A percentile compares a stretch with the other conserved stretches of the same genome.
These are phyloP conservation scores for Penicillium paradoxum DNA, from an alignment of 495 filamentous ascomycete genomes.

Conservation along the genomic window DNA sequence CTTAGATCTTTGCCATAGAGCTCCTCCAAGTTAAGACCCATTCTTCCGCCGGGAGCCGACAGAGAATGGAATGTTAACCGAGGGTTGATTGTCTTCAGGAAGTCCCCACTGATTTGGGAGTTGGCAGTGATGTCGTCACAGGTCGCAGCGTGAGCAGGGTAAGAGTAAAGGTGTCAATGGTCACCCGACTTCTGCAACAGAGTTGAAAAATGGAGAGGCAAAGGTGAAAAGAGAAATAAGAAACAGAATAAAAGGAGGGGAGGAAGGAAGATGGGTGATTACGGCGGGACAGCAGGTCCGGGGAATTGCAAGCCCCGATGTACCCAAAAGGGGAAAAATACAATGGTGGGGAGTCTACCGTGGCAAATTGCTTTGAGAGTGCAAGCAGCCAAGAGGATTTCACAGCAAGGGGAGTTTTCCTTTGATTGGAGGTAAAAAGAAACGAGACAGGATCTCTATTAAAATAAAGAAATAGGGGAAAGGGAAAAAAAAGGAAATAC, in stretches of 20 bases:
- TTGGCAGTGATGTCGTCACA: conserved; percentile 30
- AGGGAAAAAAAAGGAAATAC: too few species aligned
- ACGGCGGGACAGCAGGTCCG: conserved; percentile 30
- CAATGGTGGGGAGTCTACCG: conserved; percentile 26
- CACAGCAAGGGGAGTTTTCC: not conserved
- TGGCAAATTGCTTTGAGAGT: conserved; percentile 27
- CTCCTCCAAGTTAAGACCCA: conserved; percentile 64
- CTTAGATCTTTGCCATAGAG: conserved; percentile 58
- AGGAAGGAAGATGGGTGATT: conserved; percentile 24
- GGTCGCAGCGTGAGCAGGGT: conserved; percentile 24
- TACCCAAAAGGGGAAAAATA: conserved; percentile 23
- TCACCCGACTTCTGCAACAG: conserved; percentile 26
- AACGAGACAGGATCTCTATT: not conserved
- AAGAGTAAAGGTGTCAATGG: conserved; percentile 8
- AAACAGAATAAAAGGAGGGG: conserved; percentile 25
- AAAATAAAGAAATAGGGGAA: too few species aligned
- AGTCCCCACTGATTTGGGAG: conserved; percentile 21
- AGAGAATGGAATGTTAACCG: conserved; percentile 35
- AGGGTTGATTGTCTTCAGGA: conserved; percentile 9
- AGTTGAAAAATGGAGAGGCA: conserved; percentile 17
- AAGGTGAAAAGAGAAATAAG: conserved; percentile 17
- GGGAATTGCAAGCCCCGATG: conserved; percentile 23
- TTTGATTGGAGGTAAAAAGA: not conserved
- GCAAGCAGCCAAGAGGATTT: conserved; percentile 1
- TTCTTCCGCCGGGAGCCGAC: conserved; percentile 52